These are phyloP conservation scores for Fusarium verrucosum DNA, from an alignment of 2,329 filamentous ascomycete species.

Conservation along the genomic window DNA sequence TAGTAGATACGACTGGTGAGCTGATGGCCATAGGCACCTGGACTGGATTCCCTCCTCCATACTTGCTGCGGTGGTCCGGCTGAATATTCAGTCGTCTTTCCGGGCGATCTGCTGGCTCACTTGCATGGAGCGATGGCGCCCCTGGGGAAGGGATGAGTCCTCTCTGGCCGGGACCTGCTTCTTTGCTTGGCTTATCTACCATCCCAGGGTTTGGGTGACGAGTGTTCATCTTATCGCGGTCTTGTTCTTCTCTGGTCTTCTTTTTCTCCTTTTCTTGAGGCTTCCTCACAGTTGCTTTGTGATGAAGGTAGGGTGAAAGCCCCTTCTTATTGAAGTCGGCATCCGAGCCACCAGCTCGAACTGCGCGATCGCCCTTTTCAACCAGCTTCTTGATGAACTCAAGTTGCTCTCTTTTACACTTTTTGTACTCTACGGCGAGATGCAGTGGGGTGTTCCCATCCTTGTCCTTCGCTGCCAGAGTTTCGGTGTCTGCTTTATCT, in stretches of 20 bases:
- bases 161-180: neutral
- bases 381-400: conserved; percentile 29
- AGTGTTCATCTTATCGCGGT: too few species aligned
- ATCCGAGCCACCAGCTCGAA: neutral
- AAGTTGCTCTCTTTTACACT: conserved; percentile 32
- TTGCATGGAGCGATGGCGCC: too few species aligned
- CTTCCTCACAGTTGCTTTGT: conserved; percentile 20
- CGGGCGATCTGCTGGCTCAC: neutral
- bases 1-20: neutral
- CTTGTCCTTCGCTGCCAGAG: conserved; percentile 19
- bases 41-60: neutral
- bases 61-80: neutral
- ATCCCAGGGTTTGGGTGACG: too few species aligned
- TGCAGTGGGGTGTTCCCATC: conserved; percentile 36
- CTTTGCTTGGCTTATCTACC: neutral
- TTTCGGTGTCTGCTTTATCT: conserved; percentile 14
- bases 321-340: conserved; percentile 29
- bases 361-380: conserved; percentile 20
- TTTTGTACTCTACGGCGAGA: conserved; percentile 38
- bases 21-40: neutral
- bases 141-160: neutral
- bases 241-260: neutral
- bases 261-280: neutral
- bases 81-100: neutral
- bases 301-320: conserved; percentile 28